Percentiles rank a stretch among this genome's conserved stretches.
Conservation (phyloP, 768 basidiomycete species). For the Boletus reticuloceps region DNA sequence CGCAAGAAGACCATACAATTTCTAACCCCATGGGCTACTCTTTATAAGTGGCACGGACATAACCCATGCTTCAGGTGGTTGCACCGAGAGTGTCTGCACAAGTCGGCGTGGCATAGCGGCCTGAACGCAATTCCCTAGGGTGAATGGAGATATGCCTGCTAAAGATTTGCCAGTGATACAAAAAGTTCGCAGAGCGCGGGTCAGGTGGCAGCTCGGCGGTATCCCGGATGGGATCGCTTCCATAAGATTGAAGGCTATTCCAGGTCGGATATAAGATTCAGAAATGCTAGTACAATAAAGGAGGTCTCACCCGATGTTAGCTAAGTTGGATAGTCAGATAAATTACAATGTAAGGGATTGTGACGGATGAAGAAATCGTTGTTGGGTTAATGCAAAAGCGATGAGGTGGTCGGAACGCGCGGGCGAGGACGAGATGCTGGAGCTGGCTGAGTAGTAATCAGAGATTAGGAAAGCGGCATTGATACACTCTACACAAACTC, state of each 20-base stretch:
- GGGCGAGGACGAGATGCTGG: too few relatives aligned
- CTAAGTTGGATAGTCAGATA: background rate
- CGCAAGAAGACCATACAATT: background rate
- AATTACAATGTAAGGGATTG: too few relatives aligned
- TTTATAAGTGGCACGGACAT: constrained; percentile 9
- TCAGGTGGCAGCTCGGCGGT: background rate
- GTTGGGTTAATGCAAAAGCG: too few relatives aligned
- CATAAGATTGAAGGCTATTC: too few relatives aligned
- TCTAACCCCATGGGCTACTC: background rate
- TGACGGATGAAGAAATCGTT: too few relatives aligned
- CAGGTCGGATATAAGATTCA: too few relatives aligned
- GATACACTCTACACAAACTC: too few relatives aligned
- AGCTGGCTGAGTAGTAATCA: too few relatives aligned
- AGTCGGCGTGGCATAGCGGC: background rate
- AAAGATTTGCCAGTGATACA: background rate
- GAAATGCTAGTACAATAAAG: too few relatives aligned
- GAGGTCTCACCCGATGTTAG: too few relatives aligned
- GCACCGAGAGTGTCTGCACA: background rate
- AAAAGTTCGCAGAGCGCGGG: background rate
- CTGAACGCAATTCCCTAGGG: background rate
- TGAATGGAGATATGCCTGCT: background rate
- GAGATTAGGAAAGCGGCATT: too few relatives aligned
- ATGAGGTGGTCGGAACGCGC: too few relatives aligned
- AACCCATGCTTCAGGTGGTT: background rate
- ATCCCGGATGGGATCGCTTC: background rate